phyloP scores from a whole-genome alignment of 1,139 yeast genomes.

The Nakaseomyces nivariensis region DNA sequence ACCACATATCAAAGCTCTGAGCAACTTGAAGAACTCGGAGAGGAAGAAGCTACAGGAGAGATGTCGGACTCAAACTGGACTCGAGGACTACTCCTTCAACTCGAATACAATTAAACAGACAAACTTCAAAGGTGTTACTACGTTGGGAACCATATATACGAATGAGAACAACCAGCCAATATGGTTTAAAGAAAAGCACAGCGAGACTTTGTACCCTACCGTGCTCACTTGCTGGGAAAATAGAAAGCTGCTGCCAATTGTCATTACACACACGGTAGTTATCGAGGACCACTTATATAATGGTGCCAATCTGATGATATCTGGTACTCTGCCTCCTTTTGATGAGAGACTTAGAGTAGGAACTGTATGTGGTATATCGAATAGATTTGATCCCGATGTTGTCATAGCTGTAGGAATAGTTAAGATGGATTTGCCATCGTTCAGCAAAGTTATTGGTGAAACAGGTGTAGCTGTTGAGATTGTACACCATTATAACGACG shows the following conservation, averaged over 20 bases:
- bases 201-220: conserved; percentile 54
- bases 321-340: conserved; percentile 80
- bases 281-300: conserved; percentile 43
- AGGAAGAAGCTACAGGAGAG: conserved; percentile 48
- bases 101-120: conserved; percentile 62
- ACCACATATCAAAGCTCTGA: conserved; percentile 58
- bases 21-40: conserved; percentile 77
- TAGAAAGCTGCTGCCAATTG: conserved; percentile 54
- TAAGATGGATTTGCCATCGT: conserved; percentile 39
- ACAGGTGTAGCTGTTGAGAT: conserved; percentile 62
- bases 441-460: conserved; percentile 40
- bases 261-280: conserved; percentile 67
- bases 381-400: conserved; percentile 49
- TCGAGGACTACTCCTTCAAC: conserved; percentile 41
- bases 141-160: conserved; percentile 43
- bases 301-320: conserved; percentile 89
- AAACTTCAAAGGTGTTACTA: conserved; percentile 45
- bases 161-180: conserved; percentile 58
- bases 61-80: conserved; percentile 37
- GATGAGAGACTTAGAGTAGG: conserved; percentile 40
- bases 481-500: conserved; percentile 47
- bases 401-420: conserved; percentile 71
- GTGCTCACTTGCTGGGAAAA: conserved; percentile 63
- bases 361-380: conserved; percentile 62
- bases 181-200: conserved; percentile 55